Base-by-base conservation (phyloP, 1,139 yeast species). In the Meyerozyma smithsonii region DNA sequence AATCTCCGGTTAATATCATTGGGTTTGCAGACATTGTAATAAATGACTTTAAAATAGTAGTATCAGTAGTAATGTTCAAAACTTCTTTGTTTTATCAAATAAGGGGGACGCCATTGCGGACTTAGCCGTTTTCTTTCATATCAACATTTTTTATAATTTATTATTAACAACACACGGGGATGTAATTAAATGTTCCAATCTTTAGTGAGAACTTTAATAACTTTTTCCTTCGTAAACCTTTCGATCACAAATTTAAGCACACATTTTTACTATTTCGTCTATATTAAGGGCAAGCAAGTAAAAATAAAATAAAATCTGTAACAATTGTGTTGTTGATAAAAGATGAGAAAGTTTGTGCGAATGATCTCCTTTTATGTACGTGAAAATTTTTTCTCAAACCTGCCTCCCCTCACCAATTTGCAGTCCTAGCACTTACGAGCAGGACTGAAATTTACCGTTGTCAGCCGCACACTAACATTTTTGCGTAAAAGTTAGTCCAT, bases 1-100 rank as follows among this genome's bases (percentile, higher is more conserved):
- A 59, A 52, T 61, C 68, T 35, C 55, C 58, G 38, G 60, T 53
- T 46, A 55, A 44, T 32, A 58, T 58, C 52, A 57, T 49, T 21
- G 62, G 61, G 41, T 52, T 51, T 46, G 52, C 49, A 39, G 59
- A 14, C 37, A 30, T 30, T 30, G 34, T 30, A 30, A 30, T 11
- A 12, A 20, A 10, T 14, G 21, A 19, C 26, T 18, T 18, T 33
- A 16, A 18, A 19, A 19, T 11, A 33, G 10, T 19, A 19, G 16
- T 11, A 11, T 10, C 15, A 30, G 34, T 17, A 30, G 34, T 10
- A 17, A 5, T 30, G 17, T 26, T 26, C 30, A 26, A 26, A 30
- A 30, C 34, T 15, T 16, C 10, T n/a, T 30, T 30, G 15, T 11
- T 30, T 30, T 16, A 10, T 30, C 17, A n/a, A 30, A 30, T 11